These are phyloP conservation scores for Kluyveromyces nonfermentans DNA, from an alignment of 805 yeast species.

Conservation along the genomic window DNA sequence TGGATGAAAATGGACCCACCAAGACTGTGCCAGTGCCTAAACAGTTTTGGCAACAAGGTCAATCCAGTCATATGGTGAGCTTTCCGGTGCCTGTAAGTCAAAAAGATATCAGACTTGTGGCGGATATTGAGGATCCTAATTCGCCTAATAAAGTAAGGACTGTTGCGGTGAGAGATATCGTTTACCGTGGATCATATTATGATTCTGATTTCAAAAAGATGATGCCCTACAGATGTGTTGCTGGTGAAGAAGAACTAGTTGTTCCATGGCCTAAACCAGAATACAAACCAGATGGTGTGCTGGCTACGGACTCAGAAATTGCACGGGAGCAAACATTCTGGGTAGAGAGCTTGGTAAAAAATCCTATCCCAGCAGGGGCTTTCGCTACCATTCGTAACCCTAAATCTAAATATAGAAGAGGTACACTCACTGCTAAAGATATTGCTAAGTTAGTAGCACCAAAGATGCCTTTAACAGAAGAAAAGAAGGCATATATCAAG, in stretches of 20 bases:
- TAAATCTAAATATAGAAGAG: constrained; percentile 56
- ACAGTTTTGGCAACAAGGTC: constrained; percentile 62
- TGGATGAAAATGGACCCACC: constrained; percentile 62
- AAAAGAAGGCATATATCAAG: constrained; percentile 50
- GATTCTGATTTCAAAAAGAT: constrained; percentile 64
- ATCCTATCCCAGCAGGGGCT: constrained; percentile 64
- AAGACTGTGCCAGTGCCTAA: constrained; percentile 60
- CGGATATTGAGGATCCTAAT: constrained; percentile 56
- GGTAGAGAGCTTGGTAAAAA: constrained; percentile 53
- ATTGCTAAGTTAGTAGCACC: constrained; percentile 58
- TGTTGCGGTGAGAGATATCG: constrained; percentile 71
- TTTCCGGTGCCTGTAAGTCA: constrained; percentile 56
- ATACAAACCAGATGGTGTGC: constrained; percentile 41
- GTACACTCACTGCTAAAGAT: constrained; percentile 52
- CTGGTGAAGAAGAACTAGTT: constrained; percentile 54
- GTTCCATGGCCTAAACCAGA: constrained; percentile 87
- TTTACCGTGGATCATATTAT: constrained; percentile 58
- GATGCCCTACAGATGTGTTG: constrained; percentile 71
- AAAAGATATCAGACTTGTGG: constrained; percentile 62
- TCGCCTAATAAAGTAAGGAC: constrained; percentile 49
- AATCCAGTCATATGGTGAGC: constrained; percentile 59
- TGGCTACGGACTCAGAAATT: constrained; percentile 46
- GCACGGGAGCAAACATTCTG: constrained; percentile 68
- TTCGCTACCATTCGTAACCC: constrained; percentile 67
- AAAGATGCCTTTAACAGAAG: constrained; percentile 62